A percentile compares a stretch with the other conserved stretches of the same genome.
These are phyloP conservation scores for Lactarius vividus DNA, from an alignment of 768 basidiomycete species.

Conservation along the genomic window DNA sequence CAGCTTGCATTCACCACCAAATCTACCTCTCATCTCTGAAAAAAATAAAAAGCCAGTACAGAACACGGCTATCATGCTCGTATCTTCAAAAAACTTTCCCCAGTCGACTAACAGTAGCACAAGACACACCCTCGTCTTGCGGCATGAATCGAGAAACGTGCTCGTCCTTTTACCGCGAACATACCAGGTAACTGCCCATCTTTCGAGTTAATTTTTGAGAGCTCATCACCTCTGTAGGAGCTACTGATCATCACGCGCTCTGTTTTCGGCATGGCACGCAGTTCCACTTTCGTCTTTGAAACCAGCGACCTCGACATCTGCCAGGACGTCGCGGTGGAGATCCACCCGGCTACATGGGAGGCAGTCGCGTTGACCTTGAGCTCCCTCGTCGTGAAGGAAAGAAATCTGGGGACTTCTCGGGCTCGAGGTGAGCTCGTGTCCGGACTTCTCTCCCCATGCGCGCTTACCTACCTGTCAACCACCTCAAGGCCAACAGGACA, in stretches of 20 bases:
- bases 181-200: not conserved
- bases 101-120: slow-evolving; percentile 1
- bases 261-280: not conserved
- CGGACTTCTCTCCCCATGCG: not conserved
- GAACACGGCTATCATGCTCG: slow-evolving; percentile 8
- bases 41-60: not conserved
- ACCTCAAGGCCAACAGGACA: not conserved
- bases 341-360: slow-evolving; percentile 20
- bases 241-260: slow-evolving; percentile 2
- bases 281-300: slow-evolving; percentile 13
- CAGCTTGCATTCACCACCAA: not conserved
- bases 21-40: not conserved
- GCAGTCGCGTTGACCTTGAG: slow-evolving; percentile 13
- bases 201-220: not conserved
- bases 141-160: slow-evolving; percentile 5
- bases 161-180: slow-evolving; percentile 20
- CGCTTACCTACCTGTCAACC: not conserved
- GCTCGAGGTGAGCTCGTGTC: slow-evolving; percentile 1
- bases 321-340: slow-evolving; percentile 18
- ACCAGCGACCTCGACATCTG: slow-evolving; percentile 23
- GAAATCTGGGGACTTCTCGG: not conserved
- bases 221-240: slow-evolving; percentile 3
- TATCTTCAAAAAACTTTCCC: slow-evolving; percentile 17
- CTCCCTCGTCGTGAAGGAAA: slow-evolving; percentile 4
- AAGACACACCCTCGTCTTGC: slow-evolving; percentile 8